phyloP scores from a whole-genome alignment of 176 grass and related monocot genomes.

The Tuctoria greenei region DNA sequence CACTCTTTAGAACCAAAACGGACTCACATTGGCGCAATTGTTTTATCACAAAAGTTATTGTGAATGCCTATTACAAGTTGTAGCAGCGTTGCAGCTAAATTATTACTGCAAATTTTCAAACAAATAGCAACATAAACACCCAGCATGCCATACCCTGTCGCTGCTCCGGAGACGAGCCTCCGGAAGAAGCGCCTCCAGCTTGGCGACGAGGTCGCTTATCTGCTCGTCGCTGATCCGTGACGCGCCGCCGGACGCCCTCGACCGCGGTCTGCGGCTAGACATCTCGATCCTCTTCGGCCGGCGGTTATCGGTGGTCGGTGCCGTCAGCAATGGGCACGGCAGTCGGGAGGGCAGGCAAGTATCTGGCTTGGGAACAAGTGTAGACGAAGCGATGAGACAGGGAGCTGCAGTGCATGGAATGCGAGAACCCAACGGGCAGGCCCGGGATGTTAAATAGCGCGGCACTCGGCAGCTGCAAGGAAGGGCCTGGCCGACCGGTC shows the following conservation, averaged over 20 bases:
- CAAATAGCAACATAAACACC: too few relatives aligned
- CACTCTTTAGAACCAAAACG: neutral
- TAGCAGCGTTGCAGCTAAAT: neutral
- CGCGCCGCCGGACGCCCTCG: constrained; percentile 44
- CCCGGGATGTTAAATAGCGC: constrained; percentile 45
- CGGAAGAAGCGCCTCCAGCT: constrained; percentile 62
- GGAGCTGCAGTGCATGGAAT: constrained; percentile 22
- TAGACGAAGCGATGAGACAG: constrained; percentile 4
- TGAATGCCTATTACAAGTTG: neutral
- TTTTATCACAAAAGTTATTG: neutral
- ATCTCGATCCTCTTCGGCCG: neutral
- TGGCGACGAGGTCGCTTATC: constrained; percentile 68
- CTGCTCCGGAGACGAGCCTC: constrained; percentile 45
- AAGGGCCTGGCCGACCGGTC: neutral
- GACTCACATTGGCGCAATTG: neutral
- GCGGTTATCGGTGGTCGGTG: neutral
- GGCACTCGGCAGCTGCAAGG: neutral
- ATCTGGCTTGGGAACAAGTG: neutral
- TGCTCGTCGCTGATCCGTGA: constrained; percentile 61
- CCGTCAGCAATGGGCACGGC: neutral
- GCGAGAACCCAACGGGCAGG: constrained; percentile 34
- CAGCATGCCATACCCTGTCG: constrained; percentile 45
- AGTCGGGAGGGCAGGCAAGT: neutral
- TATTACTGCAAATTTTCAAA: too few relatives aligned
- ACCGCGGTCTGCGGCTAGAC: constrained; percentile 45